Percentiles rank a stretch among this genome's conserved stretches.
These are phyloP conservation scores for Rubia occidens DNA, from an alignment of 305 asterid genomes.

Conservation along the genomic window DNA sequence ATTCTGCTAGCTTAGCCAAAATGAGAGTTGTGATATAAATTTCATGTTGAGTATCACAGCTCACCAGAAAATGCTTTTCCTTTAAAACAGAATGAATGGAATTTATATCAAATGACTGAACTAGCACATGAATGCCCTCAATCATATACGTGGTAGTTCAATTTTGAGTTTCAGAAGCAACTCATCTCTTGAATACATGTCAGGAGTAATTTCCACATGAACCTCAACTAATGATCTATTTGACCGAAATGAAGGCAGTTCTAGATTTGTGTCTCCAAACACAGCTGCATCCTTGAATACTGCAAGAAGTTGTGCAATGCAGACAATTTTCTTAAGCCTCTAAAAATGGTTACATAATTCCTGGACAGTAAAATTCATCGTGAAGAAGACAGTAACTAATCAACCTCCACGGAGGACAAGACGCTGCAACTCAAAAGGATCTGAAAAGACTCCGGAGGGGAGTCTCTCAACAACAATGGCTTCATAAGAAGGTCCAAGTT, in stretches of 20 bases:
- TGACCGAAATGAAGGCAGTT: conserved; percentile 62
- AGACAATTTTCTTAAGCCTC: background rate
- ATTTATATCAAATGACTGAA: background rate
- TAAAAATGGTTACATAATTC: background rate
- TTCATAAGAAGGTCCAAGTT: conserved; percentile 32
- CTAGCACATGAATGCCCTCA: background rate
- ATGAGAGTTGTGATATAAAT: background rate
- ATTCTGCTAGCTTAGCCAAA: background rate
- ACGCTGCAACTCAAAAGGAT: conserved; percentile 83
- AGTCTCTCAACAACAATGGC: conserved; percentile 49
- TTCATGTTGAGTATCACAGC: background rate
- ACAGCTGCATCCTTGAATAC: conserved; percentile 57
- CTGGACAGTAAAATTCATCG: background rate
- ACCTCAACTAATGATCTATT: conserved; percentile 66
- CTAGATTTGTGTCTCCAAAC: conserved; percentile 83
- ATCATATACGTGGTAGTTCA: conserved; percentile 54
- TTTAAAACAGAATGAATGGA: background rate
- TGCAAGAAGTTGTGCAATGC: conserved; percentile 19
- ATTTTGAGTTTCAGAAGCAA: conserved; percentile 35
- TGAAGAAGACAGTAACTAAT: background rate
- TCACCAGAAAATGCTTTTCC: background rate
- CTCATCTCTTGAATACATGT: conserved; percentile 20
- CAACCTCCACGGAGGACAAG: conserved; percentile 57
- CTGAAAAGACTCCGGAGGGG: conserved; percentile 79
- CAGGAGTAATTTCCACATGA: conserved; percentile 39